Percentiles rank a stretch among this genome's conserved stretches.
Conservation (phyloP, 2,329 filamentous ascomycete species). For the Ceratocystis diversiconidia region DNA sequence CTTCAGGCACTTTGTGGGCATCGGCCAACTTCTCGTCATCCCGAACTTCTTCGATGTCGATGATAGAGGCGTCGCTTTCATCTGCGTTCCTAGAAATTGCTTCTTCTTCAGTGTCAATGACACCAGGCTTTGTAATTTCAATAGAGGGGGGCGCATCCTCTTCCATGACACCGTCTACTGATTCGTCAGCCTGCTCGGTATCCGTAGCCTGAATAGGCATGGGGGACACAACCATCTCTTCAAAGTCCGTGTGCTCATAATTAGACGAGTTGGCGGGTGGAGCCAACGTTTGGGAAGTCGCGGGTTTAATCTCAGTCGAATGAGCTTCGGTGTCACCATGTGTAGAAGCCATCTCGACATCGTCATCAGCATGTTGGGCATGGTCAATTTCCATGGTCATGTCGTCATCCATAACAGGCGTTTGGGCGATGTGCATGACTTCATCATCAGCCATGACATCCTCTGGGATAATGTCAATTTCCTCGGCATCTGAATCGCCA, state of each 20-base stretch:
- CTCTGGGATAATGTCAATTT: slow-evolving; percentile 2
- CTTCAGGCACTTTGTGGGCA: neutral
- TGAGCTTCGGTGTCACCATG: neutral
- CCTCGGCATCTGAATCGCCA: slow-evolving; percentile 2
- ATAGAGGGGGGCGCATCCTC: neutral
- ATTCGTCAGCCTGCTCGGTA: neutral
- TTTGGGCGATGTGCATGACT: neutral
- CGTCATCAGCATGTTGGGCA: neutral
- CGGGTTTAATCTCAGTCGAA: neutral
- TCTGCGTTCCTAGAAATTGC: neutral
- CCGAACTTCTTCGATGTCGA: slow-evolving; percentile 6
- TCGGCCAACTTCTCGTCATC: slow-evolving; percentile 4
- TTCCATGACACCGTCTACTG: neutral
- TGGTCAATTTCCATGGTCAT: slow-evolving; percentile 3
- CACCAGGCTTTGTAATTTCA: neutral
- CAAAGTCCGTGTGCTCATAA: neutral
- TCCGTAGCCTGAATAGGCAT: slow-evolving; percentile 1
- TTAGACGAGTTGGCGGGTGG: neutral
- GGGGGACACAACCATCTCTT: neutral
- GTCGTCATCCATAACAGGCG: neutral
- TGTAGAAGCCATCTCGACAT: slow-evolving; percentile 5
- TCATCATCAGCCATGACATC: slow-evolving; percentile 17
- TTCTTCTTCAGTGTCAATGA: neutral
- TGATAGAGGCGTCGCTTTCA: neutral
- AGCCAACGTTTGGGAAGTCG: neutral